Percentiles rank a stretch among this genome's conserved stretches.
phyloP scores from a whole-genome alignment of 2,329 filamentous ascomycete genomes.

The Colletotrichum tropicicola region DNA sequence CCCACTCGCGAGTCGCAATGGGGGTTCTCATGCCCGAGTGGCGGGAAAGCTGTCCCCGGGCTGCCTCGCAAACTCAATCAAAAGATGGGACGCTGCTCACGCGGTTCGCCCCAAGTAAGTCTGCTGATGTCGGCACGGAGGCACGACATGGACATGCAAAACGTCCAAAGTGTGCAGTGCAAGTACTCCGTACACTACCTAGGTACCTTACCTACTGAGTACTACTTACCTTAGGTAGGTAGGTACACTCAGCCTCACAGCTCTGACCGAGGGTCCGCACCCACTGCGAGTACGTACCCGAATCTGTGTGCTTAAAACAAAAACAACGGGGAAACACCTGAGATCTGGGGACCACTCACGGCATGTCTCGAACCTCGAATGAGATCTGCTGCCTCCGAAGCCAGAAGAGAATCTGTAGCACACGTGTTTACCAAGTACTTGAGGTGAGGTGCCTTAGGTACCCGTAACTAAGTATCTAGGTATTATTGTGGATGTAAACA shows the following conservation, averaged over 20 bases:
- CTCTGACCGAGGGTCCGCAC: no score
- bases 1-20: background rate
- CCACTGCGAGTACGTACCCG: background rate
- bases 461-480: no score
- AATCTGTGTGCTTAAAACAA: background rate
- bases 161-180: constrained; percentile 5
- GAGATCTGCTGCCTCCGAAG: background rate
- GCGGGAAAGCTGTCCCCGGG: background rate
- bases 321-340: constrained; percentile 18
- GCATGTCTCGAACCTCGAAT: background rate
- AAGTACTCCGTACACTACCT: background rate
- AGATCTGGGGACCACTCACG: constrained; percentile 7
- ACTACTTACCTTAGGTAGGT: background rate
- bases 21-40: background rate
- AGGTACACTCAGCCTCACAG: no score
- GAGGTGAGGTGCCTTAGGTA: no score
- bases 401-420: no score
- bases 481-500: background rate
- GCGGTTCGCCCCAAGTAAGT: background rate
- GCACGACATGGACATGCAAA: background rate
- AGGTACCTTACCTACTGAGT: no score
- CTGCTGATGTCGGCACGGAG: constrained; percentile 11
- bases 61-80: constrained; percentile 19
- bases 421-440: no score
- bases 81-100: constrained; percentile 14